These are phyloP conservation scores for Fomitopsis pinicola DNA, from an alignment of 1,284 basidiomycete genomes.

Conservation along the genomic window DNA sequence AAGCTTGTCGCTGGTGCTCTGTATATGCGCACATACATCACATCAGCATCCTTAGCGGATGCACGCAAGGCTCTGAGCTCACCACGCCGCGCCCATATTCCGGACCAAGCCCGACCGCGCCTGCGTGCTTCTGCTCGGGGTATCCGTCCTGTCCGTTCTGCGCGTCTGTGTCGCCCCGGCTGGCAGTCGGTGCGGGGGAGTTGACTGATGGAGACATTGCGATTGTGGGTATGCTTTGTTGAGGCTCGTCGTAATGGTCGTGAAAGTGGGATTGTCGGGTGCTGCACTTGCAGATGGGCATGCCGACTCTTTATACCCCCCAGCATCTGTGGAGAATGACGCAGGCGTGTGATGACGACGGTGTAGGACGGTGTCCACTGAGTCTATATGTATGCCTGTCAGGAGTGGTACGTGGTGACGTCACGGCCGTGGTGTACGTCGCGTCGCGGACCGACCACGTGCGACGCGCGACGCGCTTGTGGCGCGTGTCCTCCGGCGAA, in stretches of 20 bases:
- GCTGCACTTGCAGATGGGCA: neutral
- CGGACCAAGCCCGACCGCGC: slow-evolving; percentile 38
- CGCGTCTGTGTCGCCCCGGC: neutral
- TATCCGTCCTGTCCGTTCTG: slow-evolving; percentile 12
- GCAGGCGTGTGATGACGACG: neutral
- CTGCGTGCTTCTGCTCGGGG: slow-evolving; percentile 36
- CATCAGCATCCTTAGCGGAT: neutral
- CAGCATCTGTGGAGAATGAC: neutral
- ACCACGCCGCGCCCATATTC: slow-evolving; percentile 32
- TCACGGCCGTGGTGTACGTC: neutral
- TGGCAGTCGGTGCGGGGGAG: slow-evolving; percentile 3
- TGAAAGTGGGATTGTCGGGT: neutral
- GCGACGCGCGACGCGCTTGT: no score
- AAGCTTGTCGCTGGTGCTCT: slow-evolving; percentile 46
- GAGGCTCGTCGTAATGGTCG: neutral
- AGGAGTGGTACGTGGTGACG: neutral
- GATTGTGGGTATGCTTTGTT: neutral
- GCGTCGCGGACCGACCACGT: no score
- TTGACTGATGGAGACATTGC: neutral
- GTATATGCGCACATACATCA: neutral
- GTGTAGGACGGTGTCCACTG: no score
- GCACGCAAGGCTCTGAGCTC: slow-evolving; percentile 4
- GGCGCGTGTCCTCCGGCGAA: no score
- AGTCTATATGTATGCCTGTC: neutral
- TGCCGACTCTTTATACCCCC: neutral